These are phyloP conservation scores for Blastocystis sp. DNA, from an alignment of 352 stramenopile species.

Conservation along the genomic window DNA sequence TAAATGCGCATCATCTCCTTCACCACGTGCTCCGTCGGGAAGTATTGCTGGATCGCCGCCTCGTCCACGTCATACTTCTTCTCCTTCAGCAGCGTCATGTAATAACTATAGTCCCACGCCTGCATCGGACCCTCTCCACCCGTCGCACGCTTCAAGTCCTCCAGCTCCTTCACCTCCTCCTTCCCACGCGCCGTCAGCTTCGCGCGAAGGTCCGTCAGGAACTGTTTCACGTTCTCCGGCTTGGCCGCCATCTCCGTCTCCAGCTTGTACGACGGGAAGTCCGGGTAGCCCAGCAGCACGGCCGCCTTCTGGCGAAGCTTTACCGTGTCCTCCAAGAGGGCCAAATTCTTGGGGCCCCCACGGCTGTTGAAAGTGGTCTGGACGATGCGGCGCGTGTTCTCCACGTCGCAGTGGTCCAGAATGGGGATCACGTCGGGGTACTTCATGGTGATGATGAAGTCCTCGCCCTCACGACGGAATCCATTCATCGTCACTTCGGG, in stretches of 20 bases:
- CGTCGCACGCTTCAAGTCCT: conserved; percentile 72
- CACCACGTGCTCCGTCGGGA: conserved; percentile 82
- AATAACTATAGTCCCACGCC: conserved; percentile 85
- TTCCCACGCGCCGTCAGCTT: conserved; percentile 80
- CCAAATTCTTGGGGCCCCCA: conserved; percentile 70
- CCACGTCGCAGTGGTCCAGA: conserved; percentile 81
- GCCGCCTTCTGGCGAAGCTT: conserved; percentile 71
- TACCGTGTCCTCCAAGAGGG: conserved; percentile 71
- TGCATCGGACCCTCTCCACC: conserved; percentile 83
- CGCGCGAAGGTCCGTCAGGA: conserved; percentile 78
- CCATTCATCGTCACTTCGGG: conserved; percentile 79
- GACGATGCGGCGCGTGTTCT: conserved; percentile 80
- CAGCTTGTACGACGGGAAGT: conserved; percentile 43
- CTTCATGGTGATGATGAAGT: conserved; percentile 82
- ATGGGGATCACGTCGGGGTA: conserved; percentile 85
- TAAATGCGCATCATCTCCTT: conserved; percentile 82
- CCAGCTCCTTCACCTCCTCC: conserved; percentile 77
- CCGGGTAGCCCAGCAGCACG: conserved; percentile 23
- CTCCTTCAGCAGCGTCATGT: conserved; percentile 83
- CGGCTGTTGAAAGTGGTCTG: conserved; percentile 80
- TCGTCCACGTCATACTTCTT: conserved; percentile 79
- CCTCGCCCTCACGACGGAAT: conserved; percentile 77
- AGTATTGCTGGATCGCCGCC: conserved; percentile 83
- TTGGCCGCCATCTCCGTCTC: conserved; percentile 77
- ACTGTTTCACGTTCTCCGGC: conserved; percentile 77